A percentile compares a stretch with the other conserved stretches of the same genome.
phyloP scores from a whole-genome alignment of 805 yeast genomes.

The Hanseniaspora occidentalis region DNA sequence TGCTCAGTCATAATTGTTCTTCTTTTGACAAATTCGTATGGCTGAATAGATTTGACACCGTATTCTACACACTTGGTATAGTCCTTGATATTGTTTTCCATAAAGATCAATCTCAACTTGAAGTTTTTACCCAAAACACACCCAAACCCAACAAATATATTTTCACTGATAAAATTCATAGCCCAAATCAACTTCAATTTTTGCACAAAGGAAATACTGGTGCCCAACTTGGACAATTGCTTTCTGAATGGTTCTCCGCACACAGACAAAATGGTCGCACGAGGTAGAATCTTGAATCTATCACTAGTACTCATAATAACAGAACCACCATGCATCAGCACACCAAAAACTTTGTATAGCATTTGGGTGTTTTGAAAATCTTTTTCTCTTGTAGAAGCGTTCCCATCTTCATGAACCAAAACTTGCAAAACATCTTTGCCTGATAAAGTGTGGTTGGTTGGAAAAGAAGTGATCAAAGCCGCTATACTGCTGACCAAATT shows the following conservation, averaged over 20 bases:
- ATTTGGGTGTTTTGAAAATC: constrained; percentile 21
- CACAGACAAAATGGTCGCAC: not conserved
- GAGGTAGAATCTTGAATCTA: not conserved
- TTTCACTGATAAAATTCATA: constrained; percentile 33
- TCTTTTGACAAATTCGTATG: constrained; percentile 8
- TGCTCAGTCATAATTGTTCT: constrained; percentile 14
- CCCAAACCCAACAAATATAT: constrained; percentile 32
- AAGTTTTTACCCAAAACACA: constrained; percentile 12
- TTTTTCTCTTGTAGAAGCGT: constrained; percentile 8
- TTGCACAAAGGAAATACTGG: constrained; percentile 8
- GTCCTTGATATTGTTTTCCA: constrained; percentile 20
- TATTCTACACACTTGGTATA: constrained; percentile 12
- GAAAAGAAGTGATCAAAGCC: constrained; percentile 29
- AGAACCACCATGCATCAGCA: constrained; percentile 25
- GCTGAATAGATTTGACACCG: constrained; percentile 5
- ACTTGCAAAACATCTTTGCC: constrained; percentile 21
- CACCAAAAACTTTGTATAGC: constrained; percentile 28
- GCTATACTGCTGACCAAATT: constrained; percentile 43
- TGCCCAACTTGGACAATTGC: not conserved
- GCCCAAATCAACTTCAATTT: constrained; percentile 25
- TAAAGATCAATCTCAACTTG: constrained; percentile 30
- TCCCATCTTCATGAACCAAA: constrained; percentile 14
- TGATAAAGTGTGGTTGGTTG: constrained; percentile 27
- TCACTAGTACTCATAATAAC: constrained; percentile 8
- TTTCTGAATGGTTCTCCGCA: not conserved